A percentile compares a stretch with the other conserved stretches of the same genome.
These are phyloP conservation scores for Cladorrhinum samala DNA, from an alignment of 495 filamentous ascomycete genomes.

Conservation along the genomic window DNA sequence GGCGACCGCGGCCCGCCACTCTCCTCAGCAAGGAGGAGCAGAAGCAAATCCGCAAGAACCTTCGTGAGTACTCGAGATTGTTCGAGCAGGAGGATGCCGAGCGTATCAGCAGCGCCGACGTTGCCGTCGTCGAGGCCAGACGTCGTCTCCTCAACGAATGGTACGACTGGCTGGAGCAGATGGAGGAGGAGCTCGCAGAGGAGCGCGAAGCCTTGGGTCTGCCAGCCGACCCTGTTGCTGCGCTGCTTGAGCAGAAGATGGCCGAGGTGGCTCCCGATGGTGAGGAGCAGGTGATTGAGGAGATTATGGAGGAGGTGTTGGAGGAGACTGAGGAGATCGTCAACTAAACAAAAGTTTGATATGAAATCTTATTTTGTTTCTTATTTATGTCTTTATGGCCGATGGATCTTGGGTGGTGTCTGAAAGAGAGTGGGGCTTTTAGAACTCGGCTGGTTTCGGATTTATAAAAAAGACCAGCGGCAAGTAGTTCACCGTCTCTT, in stretches of 20 bases:
- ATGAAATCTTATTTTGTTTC: background rate
- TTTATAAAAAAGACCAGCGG: too few relatives aligned
- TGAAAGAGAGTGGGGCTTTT: too few relatives aligned
- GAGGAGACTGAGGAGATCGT: conserved; percentile 82
- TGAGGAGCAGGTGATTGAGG: conserved; percentile 71
- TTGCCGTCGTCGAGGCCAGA: conserved; percentile 83
- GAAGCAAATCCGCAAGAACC: conserved; percentile 95
- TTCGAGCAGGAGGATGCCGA: conserved; percentile 95
- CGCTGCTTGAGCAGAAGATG: conserved; percentile 44
- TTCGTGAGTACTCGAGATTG: conserved; percentile 86
- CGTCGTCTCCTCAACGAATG: conserved; percentile 83
- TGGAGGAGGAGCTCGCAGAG: conserved; percentile 65
- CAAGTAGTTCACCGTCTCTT: too few relatives aligned
- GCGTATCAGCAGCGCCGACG: conserved; percentile 84
- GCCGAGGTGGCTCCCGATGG: conserved; percentile 46
- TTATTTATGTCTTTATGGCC: background rate
- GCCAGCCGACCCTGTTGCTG: conserved; percentile 55
- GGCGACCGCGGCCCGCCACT: conserved; percentile 86
- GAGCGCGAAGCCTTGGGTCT: conserved; percentile 66
- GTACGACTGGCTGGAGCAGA: conserved; percentile 72
- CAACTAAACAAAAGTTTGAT: conserved; percentile 8
- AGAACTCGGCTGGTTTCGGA: too few relatives aligned
- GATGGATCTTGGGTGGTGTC: background rate
- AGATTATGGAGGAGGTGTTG: conserved; percentile 89
- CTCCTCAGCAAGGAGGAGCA: conserved; percentile 91